Conservation (phyloP, 257 asterid genomes). For the Craterostigma plantagineum region DNA sequence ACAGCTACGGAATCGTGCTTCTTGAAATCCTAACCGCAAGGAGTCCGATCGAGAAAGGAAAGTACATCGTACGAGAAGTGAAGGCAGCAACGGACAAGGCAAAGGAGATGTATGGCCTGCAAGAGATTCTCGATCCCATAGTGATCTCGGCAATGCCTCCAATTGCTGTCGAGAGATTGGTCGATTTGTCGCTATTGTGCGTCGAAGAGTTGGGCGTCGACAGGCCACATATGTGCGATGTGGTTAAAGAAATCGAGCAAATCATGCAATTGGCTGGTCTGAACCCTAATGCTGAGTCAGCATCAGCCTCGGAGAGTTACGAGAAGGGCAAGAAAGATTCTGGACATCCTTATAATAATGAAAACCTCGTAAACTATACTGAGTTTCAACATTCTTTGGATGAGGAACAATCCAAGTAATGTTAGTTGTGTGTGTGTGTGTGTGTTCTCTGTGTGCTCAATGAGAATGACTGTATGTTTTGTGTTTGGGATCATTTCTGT, state of each 20-base stretch:
- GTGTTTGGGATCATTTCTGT: no score
- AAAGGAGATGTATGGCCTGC: slow-evolving; percentile 49
- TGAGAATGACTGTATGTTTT: no score
- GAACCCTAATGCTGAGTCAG: slow-evolving; percentile 66
- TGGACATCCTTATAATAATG: slow-evolving; percentile 52
- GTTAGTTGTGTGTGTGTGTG: no score
- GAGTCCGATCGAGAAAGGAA: slow-evolving; percentile 63
- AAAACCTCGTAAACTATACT: slow-evolving; percentile 42
- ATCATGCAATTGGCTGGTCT: slow-evolving; percentile 64
- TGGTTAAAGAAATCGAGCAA: slow-evolving; percentile 61
- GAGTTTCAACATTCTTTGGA: slow-evolving; percentile 22
- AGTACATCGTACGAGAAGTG: slow-evolving; percentile 58
- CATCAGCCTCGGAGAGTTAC: slow-evolving; percentile 58
- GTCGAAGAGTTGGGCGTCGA: slow-evolving; percentile 33
- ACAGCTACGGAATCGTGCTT: slow-evolving; percentile 64
- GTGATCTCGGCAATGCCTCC: slow-evolving; percentile 30
- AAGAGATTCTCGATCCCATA: slow-evolving; percentile 46
- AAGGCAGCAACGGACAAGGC: slow-evolving; percentile 37
- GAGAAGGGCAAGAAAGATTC: slow-evolving; percentile 30
- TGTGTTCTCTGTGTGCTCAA: no score
- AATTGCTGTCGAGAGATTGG: slow-evolving; percentile 45
- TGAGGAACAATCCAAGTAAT: slow-evolving; percentile 28
- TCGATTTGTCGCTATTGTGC: slow-evolving; percentile 53
- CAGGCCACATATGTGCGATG: slow-evolving; percentile 71
- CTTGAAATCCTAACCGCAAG: slow-evolving; percentile 54